These are phyloP conservation scores for Hirschfeldia incana DNA, from an alignment of 345 rosid genomes.

Conservation along the genomic window DNA sequence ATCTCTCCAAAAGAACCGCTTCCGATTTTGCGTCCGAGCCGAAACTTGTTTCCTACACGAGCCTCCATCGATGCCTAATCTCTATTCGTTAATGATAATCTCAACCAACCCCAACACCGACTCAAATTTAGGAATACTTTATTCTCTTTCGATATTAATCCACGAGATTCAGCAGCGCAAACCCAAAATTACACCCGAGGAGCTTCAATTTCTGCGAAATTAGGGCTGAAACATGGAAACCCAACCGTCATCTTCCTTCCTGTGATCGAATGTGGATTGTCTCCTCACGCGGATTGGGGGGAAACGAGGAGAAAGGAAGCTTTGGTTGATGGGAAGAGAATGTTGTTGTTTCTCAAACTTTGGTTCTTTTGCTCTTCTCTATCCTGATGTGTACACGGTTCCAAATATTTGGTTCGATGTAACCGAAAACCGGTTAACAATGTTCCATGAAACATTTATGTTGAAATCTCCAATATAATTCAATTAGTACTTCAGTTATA, in stretches of 20 bases:
- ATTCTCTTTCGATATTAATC: too few relatives aligned
- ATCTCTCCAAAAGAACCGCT: constrained; percentile 24
- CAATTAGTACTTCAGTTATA: not conserved
- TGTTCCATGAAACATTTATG: not conserved
- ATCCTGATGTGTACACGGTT: constrained; percentile 31
- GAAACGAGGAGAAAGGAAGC: constrained; percentile 25
- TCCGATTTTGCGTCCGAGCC: not conserved
- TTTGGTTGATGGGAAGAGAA: constrained; percentile 20
- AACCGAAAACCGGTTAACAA: constrained; percentile 5
- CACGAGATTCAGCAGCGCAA: not conserved
- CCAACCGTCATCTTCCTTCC: constrained; percentile 11
- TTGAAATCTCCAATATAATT: not conserved
- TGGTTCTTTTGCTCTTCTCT: constrained; percentile 29
- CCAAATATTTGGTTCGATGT: constrained; percentile 3
- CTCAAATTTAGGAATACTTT: not conserved
- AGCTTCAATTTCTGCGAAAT: not conserved
- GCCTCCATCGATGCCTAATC: not conserved
- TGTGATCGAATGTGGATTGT: constrained; percentile 21
- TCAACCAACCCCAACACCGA: not conserved
- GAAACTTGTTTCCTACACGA: not conserved
- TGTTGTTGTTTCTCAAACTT: constrained; percentile 33
- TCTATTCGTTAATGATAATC: not conserved
- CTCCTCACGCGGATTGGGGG: not conserved
- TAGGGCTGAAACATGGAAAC: not conserved
- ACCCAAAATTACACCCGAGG: not conserved